These are phyloP conservation scores for Dendrothele bispora DNA, from an alignment of 768 basidiomycete genomes.

Conservation along the genomic window DNA sequence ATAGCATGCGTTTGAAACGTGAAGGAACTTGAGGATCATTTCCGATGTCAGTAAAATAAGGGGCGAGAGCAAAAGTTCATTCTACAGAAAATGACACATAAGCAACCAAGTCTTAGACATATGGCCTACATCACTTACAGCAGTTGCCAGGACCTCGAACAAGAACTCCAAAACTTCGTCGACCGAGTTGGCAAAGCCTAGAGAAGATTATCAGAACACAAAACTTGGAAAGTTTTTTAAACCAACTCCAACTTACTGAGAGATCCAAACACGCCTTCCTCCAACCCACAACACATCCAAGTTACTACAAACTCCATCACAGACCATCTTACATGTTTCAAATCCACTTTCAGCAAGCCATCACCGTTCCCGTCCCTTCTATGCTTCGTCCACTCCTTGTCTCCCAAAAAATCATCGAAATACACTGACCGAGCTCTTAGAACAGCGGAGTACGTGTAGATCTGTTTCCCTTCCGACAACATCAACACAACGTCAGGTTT, in stretches of 20 bases:
- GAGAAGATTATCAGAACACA: constrained; percentile 6
- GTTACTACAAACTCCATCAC: constrained; percentile 74
- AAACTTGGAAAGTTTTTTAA: background rate
- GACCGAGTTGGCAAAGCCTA: constrained; percentile 61
- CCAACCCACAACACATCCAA: constrained; percentile 75
- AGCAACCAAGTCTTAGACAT: background rate
- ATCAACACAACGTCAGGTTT: constrained; percentile 70
- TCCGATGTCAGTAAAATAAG: constrained; percentile 82
- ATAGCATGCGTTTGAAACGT: constrained; percentile 74
- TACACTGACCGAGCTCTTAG: constrained; percentile 84
- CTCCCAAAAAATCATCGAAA: constrained; percentile 82
- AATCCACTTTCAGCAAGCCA: constrained; percentile 61
- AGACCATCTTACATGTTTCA: constrained; percentile 72
- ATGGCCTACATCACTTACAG: constrained; percentile 48
- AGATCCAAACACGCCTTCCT: constrained; percentile 66
- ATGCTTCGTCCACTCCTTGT: constrained; percentile 74
- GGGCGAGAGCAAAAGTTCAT: constrained; percentile 85
- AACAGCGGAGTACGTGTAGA: constrained; percentile 69
- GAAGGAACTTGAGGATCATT: constrained; percentile 66
- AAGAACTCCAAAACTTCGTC: constrained; percentile 85
- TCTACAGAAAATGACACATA: constrained; percentile 41
- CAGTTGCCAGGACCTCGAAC: constrained; percentile 83
- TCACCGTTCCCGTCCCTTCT: constrained; percentile 46
- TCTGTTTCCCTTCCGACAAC: constrained; percentile 58
- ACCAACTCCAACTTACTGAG: constrained; percentile 48